phyloP scores from a whole-genome alignment of 768 basidiomycete genomes.

The Podaxis carcinomalis region DNA sequence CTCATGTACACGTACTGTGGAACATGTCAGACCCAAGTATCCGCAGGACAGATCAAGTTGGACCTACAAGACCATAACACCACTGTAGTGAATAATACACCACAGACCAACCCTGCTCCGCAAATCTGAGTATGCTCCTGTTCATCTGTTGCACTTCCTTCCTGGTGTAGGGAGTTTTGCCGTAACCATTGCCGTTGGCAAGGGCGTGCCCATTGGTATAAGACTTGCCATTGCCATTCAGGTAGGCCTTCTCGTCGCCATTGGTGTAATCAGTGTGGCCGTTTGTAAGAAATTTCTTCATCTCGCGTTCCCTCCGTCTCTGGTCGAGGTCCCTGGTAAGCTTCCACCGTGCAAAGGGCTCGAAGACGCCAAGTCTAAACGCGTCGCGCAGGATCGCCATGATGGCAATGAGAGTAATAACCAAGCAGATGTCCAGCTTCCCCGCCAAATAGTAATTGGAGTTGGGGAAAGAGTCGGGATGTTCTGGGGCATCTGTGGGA shows the following conservation, averaged over 20 bases:
- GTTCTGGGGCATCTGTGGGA: conserved; percentile 47
- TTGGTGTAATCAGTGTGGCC: conserved; percentile 15
- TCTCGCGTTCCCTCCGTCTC: conserved; percentile 20
- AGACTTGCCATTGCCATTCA: conserved; percentile 19
- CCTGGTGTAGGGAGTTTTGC: conserved; percentile 21
- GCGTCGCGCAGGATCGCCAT: conserved; percentile 88
- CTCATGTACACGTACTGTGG: conserved; percentile 75
- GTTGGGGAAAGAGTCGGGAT: conserved; percentile 69
- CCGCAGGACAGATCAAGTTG: conserved; percentile 8
- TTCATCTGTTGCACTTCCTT: conserved; percentile 60
- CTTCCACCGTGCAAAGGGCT: conserved; percentile 79
- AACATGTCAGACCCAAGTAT: conserved; percentile 8
- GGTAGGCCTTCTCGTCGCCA: conserved; percentile 15
- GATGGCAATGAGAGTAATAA: conserved; percentile 75
- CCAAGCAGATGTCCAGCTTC: conserved; percentile 71
- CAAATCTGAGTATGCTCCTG: conserved; percentile 79
- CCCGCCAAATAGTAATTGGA: conserved; percentile 71
- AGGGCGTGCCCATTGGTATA: conserved; percentile 17
- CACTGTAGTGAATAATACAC: conserved; percentile 79
- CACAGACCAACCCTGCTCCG: conserved; percentile 91
- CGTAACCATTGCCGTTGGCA: conserved; percentile 15
- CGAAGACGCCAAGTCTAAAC: conserved; percentile 66
- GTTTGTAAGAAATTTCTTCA: conserved; percentile 16
- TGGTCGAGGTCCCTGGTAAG: conserved; percentile 49
- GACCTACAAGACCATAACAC: conserved; percentile 78